phyloP scores from a whole-genome alignment of 2,329 filamentous ascomycete genomes.

The Exserohilum rostratum region DNA sequence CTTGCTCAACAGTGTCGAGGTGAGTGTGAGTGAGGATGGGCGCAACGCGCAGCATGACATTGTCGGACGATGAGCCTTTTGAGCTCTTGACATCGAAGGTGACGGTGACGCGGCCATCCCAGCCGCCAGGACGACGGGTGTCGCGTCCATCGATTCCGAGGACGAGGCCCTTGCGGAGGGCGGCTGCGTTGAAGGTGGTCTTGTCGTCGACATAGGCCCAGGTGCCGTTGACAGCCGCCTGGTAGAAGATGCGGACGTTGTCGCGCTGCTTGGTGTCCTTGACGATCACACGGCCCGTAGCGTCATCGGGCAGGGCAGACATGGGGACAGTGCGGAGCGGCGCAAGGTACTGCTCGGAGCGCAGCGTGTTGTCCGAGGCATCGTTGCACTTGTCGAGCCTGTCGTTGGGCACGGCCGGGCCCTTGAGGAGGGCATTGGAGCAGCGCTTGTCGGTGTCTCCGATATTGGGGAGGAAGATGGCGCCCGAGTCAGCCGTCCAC shows the following conservation, averaged over 20 bases:
- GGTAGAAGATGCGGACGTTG: constrained; percentile 11
- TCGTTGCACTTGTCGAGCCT: constrained; percentile 47
- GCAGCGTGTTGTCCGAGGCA: constrained; percentile 43
- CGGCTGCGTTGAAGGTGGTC: constrained; percentile 34
- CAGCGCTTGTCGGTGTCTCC: constrained; percentile 44
- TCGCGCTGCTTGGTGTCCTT: constrained; percentile 7
- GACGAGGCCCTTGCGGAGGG: constrained; percentile 38
- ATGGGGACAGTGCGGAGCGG: constrained; percentile 43
- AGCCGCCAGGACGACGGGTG: constrained; percentile 10
- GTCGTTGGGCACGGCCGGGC: constrained; percentile 20
- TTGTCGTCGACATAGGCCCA: constrained; percentile 6
- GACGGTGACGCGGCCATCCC: constrained; percentile 17
- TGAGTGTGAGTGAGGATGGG: constrained; percentile 45
- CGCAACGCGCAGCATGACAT: constrained; percentile 36
- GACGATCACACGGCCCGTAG: constrained; percentile 3
- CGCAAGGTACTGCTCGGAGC: constrained; percentile 40
- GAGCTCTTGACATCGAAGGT: constrained; percentile 39
- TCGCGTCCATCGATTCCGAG: constrained; percentile 50
- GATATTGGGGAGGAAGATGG: constrained; percentile 50
- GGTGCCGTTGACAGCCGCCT: neutral
- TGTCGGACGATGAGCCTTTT: constrained; percentile 21
- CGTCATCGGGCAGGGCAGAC: neutral
- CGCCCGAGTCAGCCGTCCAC: constrained; percentile 34
- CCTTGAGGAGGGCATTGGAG: constrained; percentile 11
- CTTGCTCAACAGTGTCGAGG: constrained; percentile 34